These are phyloP conservation scores for Pseudozyma sp. DNA, from an alignment of 1,284 basidiomycete genomes.

Conservation along the genomic window DNA sequence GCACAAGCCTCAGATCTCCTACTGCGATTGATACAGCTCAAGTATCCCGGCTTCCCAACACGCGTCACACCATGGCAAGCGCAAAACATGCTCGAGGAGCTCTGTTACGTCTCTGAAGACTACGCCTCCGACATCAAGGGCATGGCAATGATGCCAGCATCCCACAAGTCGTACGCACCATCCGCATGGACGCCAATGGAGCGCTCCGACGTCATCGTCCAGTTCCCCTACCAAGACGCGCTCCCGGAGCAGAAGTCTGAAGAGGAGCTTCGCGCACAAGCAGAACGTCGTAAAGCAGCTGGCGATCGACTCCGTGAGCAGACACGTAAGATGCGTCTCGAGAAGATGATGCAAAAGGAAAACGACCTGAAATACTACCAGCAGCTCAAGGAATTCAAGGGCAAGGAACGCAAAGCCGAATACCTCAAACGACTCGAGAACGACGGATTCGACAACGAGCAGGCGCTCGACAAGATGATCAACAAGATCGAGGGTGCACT, in stretches of 20 bases:
- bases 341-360: conserved; percentile 80
- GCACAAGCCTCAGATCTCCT: conserved; percentile 90
- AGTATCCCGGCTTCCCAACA: conserved; percentile 87
- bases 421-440: conserved; percentile 73
- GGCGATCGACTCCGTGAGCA: conserved; percentile 90
- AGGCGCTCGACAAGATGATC: conserved; percentile 77
- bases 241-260: conserved; percentile 86
- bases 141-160: conserved; percentile 69
- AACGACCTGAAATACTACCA: conserved; percentile 81
- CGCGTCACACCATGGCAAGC: conserved; percentile 73
- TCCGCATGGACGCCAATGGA: conserved; percentile 49
- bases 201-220: conserved; percentile 71
- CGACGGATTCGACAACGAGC: conserved; percentile 79
- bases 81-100: conserved; percentile 86
- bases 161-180: conserved; percentile 80
- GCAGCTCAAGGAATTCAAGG: conserved; percentile 76
- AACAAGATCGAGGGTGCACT: conserved; percentile 80
- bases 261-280: conserved; percentile 82
- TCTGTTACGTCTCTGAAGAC: conserved; percentile 85
- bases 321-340: conserved; percentile 84
- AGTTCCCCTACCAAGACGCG: conserved; percentile 62
- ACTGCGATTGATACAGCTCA: conserved; percentile 90
- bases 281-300: conserved; percentile 85
- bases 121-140: conserved; percentile 77
- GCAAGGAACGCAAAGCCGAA: conserved; percentile 79